Base-by-base conservation (phyloP, 2,329 filamentous ascomycete species). In the Ascochyta viciae-villosae region DNA sequence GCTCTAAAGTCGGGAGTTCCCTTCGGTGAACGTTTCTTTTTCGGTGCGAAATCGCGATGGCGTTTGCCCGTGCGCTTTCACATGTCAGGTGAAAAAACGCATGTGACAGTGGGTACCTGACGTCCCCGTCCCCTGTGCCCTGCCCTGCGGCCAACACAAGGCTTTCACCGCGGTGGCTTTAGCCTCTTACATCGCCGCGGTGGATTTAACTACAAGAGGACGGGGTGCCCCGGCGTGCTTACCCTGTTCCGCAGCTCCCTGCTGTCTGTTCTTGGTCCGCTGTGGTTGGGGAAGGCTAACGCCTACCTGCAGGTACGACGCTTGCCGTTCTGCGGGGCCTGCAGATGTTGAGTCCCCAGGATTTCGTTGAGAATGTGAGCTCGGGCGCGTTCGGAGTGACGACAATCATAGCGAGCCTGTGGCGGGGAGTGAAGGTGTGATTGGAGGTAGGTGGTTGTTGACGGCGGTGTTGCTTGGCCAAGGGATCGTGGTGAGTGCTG, bases 91-190 rank as follows among this genome's bases (percentile, higher is more conserved):
- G 53, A 29, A 51, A 55, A 29, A 31, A 31, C 13, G 53, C 53
- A 56, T 56, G 53, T 56, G 53, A 56, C 47, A 51, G 53, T 48
- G 53, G 53, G 47, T 56, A 55, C 53, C 48, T 44, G 31, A 23
- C 33, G 37, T 19, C 31, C 53, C 47, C 12, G 27, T 10, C 27
- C 8, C 9, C 31, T 56, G 37, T 46, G 37, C 31, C 31, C 15
- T 6, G 31, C 29, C 4, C 27, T 29, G 27, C 27, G 31, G 31
- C 47, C 23, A 37, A 38, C 15, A 38, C 33, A 19, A 19, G 37
- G 9, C 53, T 46, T 50, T 51, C 53, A 51, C 53, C 47, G 47
- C 53, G 53, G 42, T 51, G 53, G 53, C 42, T 56, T 56, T 56
- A 56, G 43, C 53, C 53, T 38, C 33, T 51, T 51, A 6, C 24